Evolutionary conservation across 1,284 basidiomycete genomes (phyloP).

Genomic region (Malassezia globosa): DNA sequence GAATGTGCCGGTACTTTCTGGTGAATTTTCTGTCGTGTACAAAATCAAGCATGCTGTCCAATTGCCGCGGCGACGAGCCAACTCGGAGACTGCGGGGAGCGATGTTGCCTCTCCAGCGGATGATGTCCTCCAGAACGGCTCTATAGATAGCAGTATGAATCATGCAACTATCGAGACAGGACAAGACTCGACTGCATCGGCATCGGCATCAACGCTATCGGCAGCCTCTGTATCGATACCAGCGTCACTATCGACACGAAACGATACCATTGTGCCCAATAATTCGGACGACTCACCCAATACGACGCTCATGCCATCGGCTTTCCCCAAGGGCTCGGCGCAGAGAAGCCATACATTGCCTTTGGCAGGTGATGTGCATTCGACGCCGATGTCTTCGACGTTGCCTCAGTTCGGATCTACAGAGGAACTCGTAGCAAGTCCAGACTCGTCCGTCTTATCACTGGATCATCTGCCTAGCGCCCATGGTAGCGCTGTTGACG

Average conservation of each 20-base stretch:
- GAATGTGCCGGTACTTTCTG: slow-evolving; percentile 63
- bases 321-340: no score
- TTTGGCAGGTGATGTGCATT: neutral
- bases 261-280: no score
- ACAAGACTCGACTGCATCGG: no score
- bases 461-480: neutral
- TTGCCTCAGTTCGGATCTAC: neutral
- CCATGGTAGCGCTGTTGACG: neutral
- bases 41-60: slow-evolving; percentile 53
- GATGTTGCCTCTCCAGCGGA: neutral
- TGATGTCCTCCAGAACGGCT: no score
- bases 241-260: no score
- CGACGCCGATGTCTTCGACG: neutral
- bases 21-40: slow-evolving; percentile 65
- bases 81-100: neutral
- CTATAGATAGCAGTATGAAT: no score
- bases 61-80: neutral
- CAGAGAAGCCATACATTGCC: no score
- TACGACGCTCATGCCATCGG: no score
- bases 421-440: neutral
- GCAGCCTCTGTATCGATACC: no score
- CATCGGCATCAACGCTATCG: no score
- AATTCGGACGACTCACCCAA: no score
- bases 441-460: neutral
- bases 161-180: no score